These are phyloP conservation scores for Fomitopsis palustris DNA, from an alignment of 1,284 basidiomycete species.

Conservation along the genomic window DNA sequence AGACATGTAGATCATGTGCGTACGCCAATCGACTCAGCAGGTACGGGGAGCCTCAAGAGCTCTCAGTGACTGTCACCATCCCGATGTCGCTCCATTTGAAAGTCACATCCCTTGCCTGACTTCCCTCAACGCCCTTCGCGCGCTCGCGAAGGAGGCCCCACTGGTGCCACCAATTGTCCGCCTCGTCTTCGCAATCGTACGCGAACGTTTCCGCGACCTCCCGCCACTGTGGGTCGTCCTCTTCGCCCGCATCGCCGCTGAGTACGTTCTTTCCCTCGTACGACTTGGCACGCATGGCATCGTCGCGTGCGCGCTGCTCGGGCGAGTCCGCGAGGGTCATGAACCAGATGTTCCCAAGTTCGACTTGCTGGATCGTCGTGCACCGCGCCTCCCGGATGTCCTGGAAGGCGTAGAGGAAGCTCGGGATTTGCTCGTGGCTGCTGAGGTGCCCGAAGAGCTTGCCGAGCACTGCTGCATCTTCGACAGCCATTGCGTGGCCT, in stretches of 20 bases:
- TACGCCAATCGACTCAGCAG: no score
- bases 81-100: slow-evolving; percentile 1
- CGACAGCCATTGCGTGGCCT: slow-evolving; percentile 39
- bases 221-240: slow-evolving; percentile 25
- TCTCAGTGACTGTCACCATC: not conserved
- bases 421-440: slow-evolving; percentile 44
- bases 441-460: slow-evolving; percentile 55
- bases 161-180: slow-evolving; percentile 36
- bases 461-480: slow-evolving; percentile 57
- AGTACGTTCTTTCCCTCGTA: slow-evolving; percentile 36
- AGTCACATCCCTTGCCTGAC: not conserved
- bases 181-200: slow-evolving; percentile 35
- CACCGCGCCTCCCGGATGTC: slow-evolving; percentile 36
- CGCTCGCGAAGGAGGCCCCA: slow-evolving; percentile 34
- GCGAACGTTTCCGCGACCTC: slow-evolving; percentile 27
- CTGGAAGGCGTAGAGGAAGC: slow-evolving; percentile 50
- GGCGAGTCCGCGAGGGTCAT: slow-evolving; percentile 16
- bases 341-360: slow-evolving; percentile 17
- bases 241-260: slow-evolving; percentile 22
- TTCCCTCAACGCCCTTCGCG: slow-evolving; percentile 9
- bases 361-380: slow-evolving; percentile 13
- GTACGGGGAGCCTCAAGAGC: no score
- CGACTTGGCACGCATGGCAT: slow-evolving; percentile 34
- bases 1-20: no score
- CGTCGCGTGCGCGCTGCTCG: slow-evolving; percentile 39